Evolutionary conservation across 176 grass and related monocot species (phyloP), one percentile per base, ranked within the genome.

Genomic region (Aegilops bicornis): DNA sequence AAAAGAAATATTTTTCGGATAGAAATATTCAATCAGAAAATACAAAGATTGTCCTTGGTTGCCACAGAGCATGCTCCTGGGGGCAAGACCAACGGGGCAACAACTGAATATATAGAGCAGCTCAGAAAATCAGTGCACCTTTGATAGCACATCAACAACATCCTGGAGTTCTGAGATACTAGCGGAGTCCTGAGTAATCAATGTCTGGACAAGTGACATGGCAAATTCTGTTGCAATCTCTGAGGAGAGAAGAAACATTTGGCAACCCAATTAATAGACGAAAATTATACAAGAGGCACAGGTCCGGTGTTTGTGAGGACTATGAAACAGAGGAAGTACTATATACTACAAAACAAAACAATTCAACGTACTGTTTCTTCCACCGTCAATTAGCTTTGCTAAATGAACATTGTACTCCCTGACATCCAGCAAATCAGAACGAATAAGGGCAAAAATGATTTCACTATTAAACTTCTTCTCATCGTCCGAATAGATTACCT

Each of bases 401-500:
- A 96, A 81, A 90, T 96, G 94, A 81, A 96, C 83, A 81, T 88
- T 93, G 89, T 93, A 96, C 69, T 96, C 94, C 24, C 88, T 91
- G 54, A 96, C 82, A 79, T 93, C 93, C 66, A 96, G 85, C 85
- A 96, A 88, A 48, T 96, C 91, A 29, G 94, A 93, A 90, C 85
- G 91, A 86, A 96, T 91, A 86, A 96, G 87, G 22, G 87, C 87
- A 42, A 93, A 72, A 24, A 86, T 96, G 65, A 93, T 88, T 39
- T 96, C 94, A 81, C 89, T 89, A 82, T 96, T 93, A 70, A 93
- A 96, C 82, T 93, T 96, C 82, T 91, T 89, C 33, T 93, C 94
- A 36, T 96, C 91, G 17, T 96, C 94, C 15, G 83, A 96, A 73
- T 90, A 93, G 31, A 96, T 96, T 39, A 96, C 91, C 94, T 96